Evolutionary conservation across 495 filamentous ascomycete species (phyloP).

Genomic region (Aspergillus indologenus): DNA sequence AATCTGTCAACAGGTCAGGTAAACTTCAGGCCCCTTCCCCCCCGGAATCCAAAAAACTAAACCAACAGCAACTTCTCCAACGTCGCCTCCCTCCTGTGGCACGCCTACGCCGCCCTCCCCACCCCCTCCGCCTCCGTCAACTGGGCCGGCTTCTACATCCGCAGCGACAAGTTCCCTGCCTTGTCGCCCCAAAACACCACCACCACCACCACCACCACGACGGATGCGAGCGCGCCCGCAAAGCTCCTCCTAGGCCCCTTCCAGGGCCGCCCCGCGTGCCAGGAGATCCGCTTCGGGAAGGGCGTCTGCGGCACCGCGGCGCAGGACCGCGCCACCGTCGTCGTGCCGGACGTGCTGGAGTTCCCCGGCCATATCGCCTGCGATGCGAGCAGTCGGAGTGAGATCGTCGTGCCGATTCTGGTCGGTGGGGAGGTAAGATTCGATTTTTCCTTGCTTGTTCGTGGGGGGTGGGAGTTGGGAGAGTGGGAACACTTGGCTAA

Average conservation of each 20-base stretch:
- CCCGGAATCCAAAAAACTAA: conserved; percentile 5
- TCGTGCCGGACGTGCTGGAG: conserved; percentile 69
- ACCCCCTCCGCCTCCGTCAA: conserved; percentile 69
- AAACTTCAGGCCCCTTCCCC: conserved; percentile 17
- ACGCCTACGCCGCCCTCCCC: conserved; percentile 78
- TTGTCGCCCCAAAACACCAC: conserved; percentile 29
- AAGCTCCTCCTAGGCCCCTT: conserved; percentile 78
- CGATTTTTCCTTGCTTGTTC: conserved; percentile 1
- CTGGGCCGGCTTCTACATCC: conserved; percentile 91
- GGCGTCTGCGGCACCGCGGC: conserved; percentile 87
- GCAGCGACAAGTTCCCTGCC: conserved; percentile 55
- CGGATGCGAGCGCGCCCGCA: too few species aligned
- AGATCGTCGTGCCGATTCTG: conserved; percentile 86
- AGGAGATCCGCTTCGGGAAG: conserved; percentile 72
- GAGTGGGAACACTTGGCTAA: too few species aligned
- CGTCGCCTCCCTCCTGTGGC: conserved; percentile 79
- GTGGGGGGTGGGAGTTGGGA: too few species aligned
- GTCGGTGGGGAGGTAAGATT: conserved; percentile 51
- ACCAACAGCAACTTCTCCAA: conserved; percentile 71
- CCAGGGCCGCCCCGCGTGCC: conserved; percentile 84
- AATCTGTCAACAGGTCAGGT: conserved; percentile 66
- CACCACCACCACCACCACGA: conserved; percentile 16
- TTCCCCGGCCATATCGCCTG: conserved; percentile 94
- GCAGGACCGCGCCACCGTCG: conserved; percentile 55
- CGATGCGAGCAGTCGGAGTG: conserved; percentile 75